Base-by-base conservation (phyloP, 305 asterid species). In the Caryopteris hybrid region DNA sequence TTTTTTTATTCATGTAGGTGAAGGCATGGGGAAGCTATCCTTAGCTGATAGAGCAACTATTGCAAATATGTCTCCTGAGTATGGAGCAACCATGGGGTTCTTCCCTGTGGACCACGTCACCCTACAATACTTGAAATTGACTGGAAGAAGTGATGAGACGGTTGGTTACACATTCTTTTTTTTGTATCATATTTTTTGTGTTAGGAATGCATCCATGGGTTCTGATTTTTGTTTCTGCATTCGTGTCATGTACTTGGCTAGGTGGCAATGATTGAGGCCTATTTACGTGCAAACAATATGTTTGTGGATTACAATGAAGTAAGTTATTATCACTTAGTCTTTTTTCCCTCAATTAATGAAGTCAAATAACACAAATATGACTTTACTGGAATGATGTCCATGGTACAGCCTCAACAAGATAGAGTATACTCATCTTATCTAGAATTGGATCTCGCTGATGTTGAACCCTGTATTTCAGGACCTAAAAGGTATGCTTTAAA, bases 51-150 rank as follows among this genome's bases (percentile, higher is more conserved):
- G 97, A 74, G 97, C 97, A 66, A 90, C 97, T 46, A 90, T 90
- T 69, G 97, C 96, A 72, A 90, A 90, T 61, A 90, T 90, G 97
- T 85, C 97, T 47, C 97, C 97, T 0, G 97, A 90, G 79, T 88
- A 90, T 69, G 97, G 97, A 47, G 97, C 97, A 57, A 90, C 97
- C 76, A 90, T 90, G 97, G 96, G 97, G 46, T 87, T 90, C 84
- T 90, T 87, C 85, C 97, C 95, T 5, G 96, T 87, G 45, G 95
- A 90, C 79, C 93, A 87, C 73, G 88, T 88, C 57, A 91, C 97
- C 0, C 79, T 91, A 55, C 86, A 91, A 48, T 91, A 91, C 71
- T 86, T 91, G 50, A 86, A 74, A 57, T 79, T 91, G 63, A 91
- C 97, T 55, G 97, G 96, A 74, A 84, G 97, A 80, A 91, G 81